A percentile compares a stretch with the other conserved stretches of the same genome.
Evolutionary conservation across 805 yeast species (phyloP).

Genomic region (Metschnikowia matae): DNA sequence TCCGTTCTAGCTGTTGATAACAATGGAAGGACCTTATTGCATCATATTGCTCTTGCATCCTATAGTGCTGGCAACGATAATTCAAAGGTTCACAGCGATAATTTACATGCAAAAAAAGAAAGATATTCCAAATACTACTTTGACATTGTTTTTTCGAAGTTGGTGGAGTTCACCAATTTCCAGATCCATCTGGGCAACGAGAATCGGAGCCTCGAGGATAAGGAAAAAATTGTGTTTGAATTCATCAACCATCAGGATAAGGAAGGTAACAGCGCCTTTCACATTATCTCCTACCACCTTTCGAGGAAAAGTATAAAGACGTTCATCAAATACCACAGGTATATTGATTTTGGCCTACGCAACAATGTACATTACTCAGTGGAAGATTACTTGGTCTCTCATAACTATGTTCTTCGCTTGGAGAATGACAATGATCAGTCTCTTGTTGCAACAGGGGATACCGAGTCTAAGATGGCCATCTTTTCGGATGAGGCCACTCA

Average conservation of each 20-base stretch:
- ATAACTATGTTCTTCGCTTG: constrained; percentile 24
- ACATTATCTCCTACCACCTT: constrained; percentile 64
- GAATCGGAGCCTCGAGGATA: constrained; percentile 14
- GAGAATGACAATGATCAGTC: constrained; percentile 13
- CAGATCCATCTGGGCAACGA: constrained; percentile 16
- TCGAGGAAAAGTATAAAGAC: constrained; percentile 23
- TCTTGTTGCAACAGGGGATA: constrained; percentile 7
- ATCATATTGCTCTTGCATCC: constrained; percentile 33
- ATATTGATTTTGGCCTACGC: constrained; percentile 23
- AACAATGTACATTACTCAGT: constrained; percentile 24
- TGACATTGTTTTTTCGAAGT: constrained; percentile 33
- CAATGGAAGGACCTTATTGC: constrained; percentile 39
- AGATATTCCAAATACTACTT: constrained; percentile 37
- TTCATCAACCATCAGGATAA: constrained; percentile 85
- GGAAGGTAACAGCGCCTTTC: constrained; percentile 93
- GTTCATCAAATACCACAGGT: constrained; percentile 23
- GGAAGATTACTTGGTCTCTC: constrained; percentile 28
- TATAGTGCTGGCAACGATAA: constrained; percentile 3
- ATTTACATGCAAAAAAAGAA: constrained; percentile 27
- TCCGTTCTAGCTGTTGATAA: constrained; percentile 36
- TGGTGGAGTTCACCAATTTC: constrained; percentile 28
- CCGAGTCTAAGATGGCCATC: constrained; percentile 4
- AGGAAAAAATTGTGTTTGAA: constrained; percentile 30
- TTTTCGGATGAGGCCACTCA: constrained; percentile 16
- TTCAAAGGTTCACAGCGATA: constrained; percentile 3